Evolutionary conservation across 768 basidiomycete species (phyloP).

Genomic region (Auricularia heimuer): DNA sequence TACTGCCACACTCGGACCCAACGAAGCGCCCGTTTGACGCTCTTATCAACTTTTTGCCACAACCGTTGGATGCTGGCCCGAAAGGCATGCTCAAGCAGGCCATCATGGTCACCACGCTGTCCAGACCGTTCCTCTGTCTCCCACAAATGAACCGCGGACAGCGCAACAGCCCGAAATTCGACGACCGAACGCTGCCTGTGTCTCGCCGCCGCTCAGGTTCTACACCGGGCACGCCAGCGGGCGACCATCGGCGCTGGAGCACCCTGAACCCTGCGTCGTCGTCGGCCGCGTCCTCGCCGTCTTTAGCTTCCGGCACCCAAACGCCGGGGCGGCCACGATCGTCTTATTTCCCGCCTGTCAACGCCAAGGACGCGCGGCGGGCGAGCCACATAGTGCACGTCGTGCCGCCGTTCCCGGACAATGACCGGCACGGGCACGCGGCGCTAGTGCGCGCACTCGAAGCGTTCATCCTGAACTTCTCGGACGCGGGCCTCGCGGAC

Average conservation of each 20-base stretch:
- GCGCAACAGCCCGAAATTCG: neutral
- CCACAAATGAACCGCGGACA: neutral
- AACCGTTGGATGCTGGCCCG: constrained; percentile 15
- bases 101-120: constrained; percentile 32
- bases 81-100: constrained; percentile 28
- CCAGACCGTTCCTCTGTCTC: constrained; percentile 24
- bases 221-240: constrained; percentile 1
- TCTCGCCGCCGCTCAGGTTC: constrained; percentile 6
- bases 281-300: constrained; percentile 5
- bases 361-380: constrained; percentile 24
- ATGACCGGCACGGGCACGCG: constrained; percentile 12
- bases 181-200: constrained; percentile 9
- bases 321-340: constrained; percentile 12
- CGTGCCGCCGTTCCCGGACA: constrained; percentile 1
- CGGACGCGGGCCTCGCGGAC: constrained; percentile 13
- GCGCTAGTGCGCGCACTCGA: constrained; percentile 29
- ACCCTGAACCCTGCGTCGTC: constrained; percentile 8
- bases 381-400: constrained; percentile 1
- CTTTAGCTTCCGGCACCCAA: constrained; percentile 11
- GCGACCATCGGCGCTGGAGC: neutral
- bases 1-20: constrained; percentile 20
- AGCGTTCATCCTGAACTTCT: constrained; percentile 28
- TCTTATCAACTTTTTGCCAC: constrained; percentile 28
- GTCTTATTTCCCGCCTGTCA: constrained; percentile 5
- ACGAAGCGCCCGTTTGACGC: constrained; percentile 29